Evolutionary conservation across 129 eudicot species (phyloP), one percentile per base, ranked within the genome.

Genomic region (Chrysanthemum seticuspe): DNA sequence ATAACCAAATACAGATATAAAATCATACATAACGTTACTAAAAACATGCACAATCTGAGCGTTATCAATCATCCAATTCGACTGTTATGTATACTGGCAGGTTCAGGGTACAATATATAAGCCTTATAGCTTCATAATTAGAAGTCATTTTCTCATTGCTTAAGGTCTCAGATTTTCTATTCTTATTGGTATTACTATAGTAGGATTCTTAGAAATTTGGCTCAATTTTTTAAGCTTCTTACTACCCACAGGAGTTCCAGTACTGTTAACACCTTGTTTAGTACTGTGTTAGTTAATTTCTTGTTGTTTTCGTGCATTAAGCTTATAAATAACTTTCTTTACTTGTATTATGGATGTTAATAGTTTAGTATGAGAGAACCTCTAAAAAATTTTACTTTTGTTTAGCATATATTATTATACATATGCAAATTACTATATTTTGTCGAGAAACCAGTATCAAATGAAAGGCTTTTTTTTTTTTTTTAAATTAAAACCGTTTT

Each of bases 271-370:
- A 40, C 36, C 56, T 18, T 47, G 23, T 67, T 48, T 36, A 67
- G 36, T 66, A 47, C 71, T 18, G 31, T 0, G 14, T 69, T 31
- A 69, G 51, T 21, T 52, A 53, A 69, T 69, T 69, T 69, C 74
- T 69, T 52, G n/a, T 69, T 69, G 27, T 52, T 31, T 69, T 69
- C 27, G 3, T 25, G 51, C 74, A 31, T 70, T 54, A 70, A 70
- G 64, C 52, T 53, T 70, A 70, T 31, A 50, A 70, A 70, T 70
- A 70, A 49, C 1, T 53, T 50, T 52, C 52, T 68, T 68, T 51
- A 60, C 61, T 68, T 52, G 51, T 68, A 68, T 51, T 13, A 68
- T 15, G 61, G 12, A 1, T 18, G 61, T 10, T 56, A 21, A 56
- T 6, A 56, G 61, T 56, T 56, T 56, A 56, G 61, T 16, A 56